Conservation (phyloP, 1,139 yeast genomes). For the Yamadazyma sp. region DNA sequence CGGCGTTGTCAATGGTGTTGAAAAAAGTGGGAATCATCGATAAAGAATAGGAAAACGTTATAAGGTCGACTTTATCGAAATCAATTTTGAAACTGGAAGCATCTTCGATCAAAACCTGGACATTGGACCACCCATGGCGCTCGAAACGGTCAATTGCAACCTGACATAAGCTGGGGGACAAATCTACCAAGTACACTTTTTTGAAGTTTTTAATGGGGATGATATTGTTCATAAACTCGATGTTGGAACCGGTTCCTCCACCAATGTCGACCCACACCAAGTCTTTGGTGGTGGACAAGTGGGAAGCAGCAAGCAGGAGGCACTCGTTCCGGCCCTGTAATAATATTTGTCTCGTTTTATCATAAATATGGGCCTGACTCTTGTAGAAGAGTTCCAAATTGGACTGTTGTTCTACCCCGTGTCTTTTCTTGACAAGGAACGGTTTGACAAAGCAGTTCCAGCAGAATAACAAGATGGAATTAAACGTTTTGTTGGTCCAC, state of each 20-base stretch:
- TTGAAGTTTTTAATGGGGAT: conserved; percentile 54
- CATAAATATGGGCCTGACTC: conserved; percentile 76
- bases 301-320: conserved; percentile 58
- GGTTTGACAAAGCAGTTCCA: conserved; percentile 73
- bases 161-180: conserved; percentile 73
- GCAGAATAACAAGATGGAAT: conserved; percentile 35
- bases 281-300: conserved; percentile 42
- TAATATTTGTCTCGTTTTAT: conserved; percentile 61
- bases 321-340: conserved; percentile 73
- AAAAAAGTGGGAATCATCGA: conserved; percentile 85
- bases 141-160: conserved; percentile 64
- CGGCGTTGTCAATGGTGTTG: conserved; percentile 74
- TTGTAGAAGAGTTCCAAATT: conserved; percentile 71
- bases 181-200: conserved; percentile 70
- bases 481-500: conserved; percentile 24
- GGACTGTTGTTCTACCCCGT: conserved; percentile 47
- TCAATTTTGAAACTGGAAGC: conserved; percentile 68
- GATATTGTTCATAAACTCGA: conserved; percentile 67
- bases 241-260: conserved; percentile 83
- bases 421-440: conserved; percentile 37
- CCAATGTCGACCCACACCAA: conserved; percentile 84
- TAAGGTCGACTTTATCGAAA: conserved; percentile 49
- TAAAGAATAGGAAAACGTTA: conserved; percentile 76
- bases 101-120: conserved; percentile 69
- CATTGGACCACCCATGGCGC: conserved; percentile 56